Base-by-base conservation (phyloP, 1,284 basidiomycete genomes). In the Phylloboletellus chloephorus region DNA sequence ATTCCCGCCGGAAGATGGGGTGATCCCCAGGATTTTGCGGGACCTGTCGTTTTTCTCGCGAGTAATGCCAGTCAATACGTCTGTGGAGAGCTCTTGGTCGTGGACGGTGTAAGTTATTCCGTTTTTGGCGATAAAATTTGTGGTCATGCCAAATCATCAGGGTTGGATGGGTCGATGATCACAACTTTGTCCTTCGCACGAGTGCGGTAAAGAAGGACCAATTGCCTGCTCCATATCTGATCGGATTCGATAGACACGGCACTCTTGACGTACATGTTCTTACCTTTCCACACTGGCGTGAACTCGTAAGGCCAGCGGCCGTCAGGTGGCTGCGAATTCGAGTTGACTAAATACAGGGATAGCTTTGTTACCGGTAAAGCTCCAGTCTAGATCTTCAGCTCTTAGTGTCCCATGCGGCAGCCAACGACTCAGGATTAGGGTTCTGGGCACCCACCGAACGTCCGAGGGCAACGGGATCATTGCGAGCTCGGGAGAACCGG, bases 1-100 rank as follows among this genome's bases (percentile, higher is more conserved):
- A 95, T 94, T 51, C 91, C 91, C n/a, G 85, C 88, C 6, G 85
- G 82, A 13, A 72, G 93, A 46, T 97, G 94, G 94, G 94, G 90
- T 26, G 67, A 74, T 22, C 90, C 93, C 2, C 70, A 69, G 31
- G 93, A 97, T 68, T 94, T 97, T 66, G 89, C 87, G 23, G 93
- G 93, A 5, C 87, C 90, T 0, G 66, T 88, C 39, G 79, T 96
- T n/a, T 97, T 90, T 67, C 79, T 97, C 24, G 88, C 92, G 5
- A 88, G 86, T 52, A 66, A 67, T 32, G 93, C 91, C 1, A 88
- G 86, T 54, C 81, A 90, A 63, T 97, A 96, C 57, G 79, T 97
- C 13, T 90, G 82, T 48, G 94, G 94, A 31, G 93, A 96, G 65
- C 72, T 86, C 20, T 61, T 88, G 21, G 74, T 88, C 39, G 82